These are phyloP conservation scores for Brassica hybrid DNA, from an alignment of 441 rosid species.

Conservation along the genomic window DNA sequence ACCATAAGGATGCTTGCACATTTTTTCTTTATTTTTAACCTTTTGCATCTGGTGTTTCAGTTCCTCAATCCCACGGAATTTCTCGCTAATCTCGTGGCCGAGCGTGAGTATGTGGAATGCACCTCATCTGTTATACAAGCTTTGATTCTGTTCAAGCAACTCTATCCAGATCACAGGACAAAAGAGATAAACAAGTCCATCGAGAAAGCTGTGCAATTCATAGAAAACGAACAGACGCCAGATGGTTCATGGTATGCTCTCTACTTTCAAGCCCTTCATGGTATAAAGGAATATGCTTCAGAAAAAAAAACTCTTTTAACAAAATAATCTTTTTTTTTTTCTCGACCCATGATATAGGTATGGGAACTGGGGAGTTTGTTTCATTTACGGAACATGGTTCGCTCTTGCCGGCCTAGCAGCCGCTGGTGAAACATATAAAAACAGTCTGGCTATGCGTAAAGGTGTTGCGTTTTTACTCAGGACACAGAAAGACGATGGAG, in stretches of 20 bases:
- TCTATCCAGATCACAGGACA: constrained; percentile 38
- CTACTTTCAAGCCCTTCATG: not conserved
- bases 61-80: constrained; percentile 45
- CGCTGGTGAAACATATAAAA: constrained; percentile 39
- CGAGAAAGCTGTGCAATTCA: constrained; percentile 39
- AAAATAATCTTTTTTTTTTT: not conserved
- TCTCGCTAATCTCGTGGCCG: constrained; percentile 42
- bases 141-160: constrained; percentile 38
- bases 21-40: not conserved
- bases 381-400: constrained; percentile 43
- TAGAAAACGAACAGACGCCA: constrained; percentile 40
- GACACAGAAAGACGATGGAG: constrained; percentile 51
- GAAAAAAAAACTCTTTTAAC: not conserved
- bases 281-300: too few relatives aligned
- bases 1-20: not conserved
- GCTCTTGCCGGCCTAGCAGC: constrained; percentile 42
- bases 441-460: constrained; percentile 24
- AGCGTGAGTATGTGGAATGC: constrained; percentile 47
- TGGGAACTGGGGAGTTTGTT: constrained; percentile 45
- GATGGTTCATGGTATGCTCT: constrained; percentile 51
- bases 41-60: constrained; percentile 31
- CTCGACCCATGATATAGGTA: constrained; percentile 36
- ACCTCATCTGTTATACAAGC: constrained; percentile 45
- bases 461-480: constrained; percentile 40
- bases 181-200: constrained; percentile 39